Evolutionary conservation across 2,329 filamentous ascomycete species (phyloP).

Genomic region (Mariannaea sp.): DNA sequence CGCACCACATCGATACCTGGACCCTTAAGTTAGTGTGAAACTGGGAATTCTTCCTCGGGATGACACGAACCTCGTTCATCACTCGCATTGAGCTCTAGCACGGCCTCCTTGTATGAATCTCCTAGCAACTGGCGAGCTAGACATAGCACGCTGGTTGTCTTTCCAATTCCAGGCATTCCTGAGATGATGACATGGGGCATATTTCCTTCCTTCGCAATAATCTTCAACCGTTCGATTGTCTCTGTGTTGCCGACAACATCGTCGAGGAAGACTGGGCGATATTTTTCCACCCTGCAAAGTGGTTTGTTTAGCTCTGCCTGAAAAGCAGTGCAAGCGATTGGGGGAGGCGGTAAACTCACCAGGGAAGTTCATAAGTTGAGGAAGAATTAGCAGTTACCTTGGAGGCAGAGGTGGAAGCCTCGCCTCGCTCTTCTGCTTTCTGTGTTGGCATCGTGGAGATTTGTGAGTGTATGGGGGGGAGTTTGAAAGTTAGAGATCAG

Average conservation of each 20-base stretch:
- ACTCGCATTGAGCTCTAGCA: conserved; percentile 93
- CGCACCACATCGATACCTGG: conserved; percentile 93
- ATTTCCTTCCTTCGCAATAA: conserved; percentile 97
- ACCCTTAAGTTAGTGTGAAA: background rate
- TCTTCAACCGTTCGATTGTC: conserved; percentile 95
- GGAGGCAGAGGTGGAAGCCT: conserved; percentile 63
- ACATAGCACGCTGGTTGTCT: conserved; percentile 94
- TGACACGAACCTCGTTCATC: conserved; percentile 77
- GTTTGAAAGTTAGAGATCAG: conserved; percentile 15
- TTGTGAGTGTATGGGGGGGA: conserved; percentile 25
- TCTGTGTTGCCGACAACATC: conserved; percentile 98
- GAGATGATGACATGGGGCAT: conserved; percentile 99
- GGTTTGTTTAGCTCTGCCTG: conserved; percentile 28
- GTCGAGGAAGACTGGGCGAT: conserved; percentile 90
- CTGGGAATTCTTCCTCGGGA: background rate
- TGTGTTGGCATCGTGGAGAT: conserved; percentile 52
- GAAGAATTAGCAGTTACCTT: conserved; percentile 61
- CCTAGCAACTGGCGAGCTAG: conserved; percentile 90
- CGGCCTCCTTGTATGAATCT: conserved; percentile 94
- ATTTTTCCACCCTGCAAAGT: conserved; percentile 88
- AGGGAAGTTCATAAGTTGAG: conserved; percentile 75
- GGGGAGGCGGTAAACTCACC: conserved; percentile 53
- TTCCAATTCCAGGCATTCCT: conserved; percentile 99
- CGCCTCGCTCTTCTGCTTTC: conserved; percentile 58
- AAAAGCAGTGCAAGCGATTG: background rate